phyloP scores from a whole-genome alignment of 2,329 filamentous ascomycete genomes.

The Lojkania enalia region DNA sequence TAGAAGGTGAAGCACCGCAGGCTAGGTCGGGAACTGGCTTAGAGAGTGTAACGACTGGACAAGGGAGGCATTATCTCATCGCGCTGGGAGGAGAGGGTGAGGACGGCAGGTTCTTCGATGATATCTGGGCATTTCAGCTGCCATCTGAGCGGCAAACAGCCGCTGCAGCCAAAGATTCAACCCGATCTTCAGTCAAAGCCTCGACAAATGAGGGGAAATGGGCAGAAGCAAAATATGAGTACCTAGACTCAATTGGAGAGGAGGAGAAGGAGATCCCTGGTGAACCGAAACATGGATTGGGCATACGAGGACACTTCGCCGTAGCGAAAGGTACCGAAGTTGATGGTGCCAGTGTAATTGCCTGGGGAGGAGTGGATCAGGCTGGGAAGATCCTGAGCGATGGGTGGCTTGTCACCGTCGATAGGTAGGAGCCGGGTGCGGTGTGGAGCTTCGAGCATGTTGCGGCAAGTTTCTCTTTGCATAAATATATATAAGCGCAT shows the following conservation, averaged over 20 bases:
- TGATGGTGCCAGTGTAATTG: slow-evolving; percentile 52
- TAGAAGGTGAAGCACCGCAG: slow-evolving; percentile 36
- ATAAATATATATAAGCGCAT: no score
- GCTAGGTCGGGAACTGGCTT: slow-evolving; percentile 51
- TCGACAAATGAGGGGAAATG: slow-evolving; percentile 55
- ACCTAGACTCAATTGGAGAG: slow-evolving; percentile 49
- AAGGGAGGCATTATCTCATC: slow-evolving; percentile 57
- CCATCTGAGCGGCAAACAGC: slow-evolving; percentile 51
- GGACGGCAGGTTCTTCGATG: slow-evolving; percentile 37
- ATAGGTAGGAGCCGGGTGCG: no score
- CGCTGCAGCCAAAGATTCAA: slow-evolving; percentile 56
- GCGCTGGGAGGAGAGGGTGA: slow-evolving; percentile 53
- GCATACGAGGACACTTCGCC: slow-evolving; percentile 47
- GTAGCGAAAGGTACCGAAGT: slow-evolving; percentile 48
- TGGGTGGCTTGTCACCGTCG: slow-evolving; percentile 49
- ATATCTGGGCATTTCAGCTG: slow-evolving; percentile 59
- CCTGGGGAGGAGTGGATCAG: slow-evolving; percentile 58
- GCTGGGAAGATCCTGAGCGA: slow-evolving; percentile 47
- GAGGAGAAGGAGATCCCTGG: slow-evolving; percentile 48
- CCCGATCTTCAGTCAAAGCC: slow-evolving; percentile 49
- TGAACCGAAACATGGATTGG: slow-evolving; percentile 44
- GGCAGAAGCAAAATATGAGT: slow-evolving; percentile 55
- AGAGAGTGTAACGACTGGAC: slow-evolving; percentile 54
- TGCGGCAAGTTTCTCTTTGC: no score
- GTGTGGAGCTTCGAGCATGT: no score